A percentile compares a stretch with the other conserved stretches of the same genome.
phyloP scores from a whole-genome alignment of 345 rosid genomes.

The Crucihimalaya himalaica region DNA sequence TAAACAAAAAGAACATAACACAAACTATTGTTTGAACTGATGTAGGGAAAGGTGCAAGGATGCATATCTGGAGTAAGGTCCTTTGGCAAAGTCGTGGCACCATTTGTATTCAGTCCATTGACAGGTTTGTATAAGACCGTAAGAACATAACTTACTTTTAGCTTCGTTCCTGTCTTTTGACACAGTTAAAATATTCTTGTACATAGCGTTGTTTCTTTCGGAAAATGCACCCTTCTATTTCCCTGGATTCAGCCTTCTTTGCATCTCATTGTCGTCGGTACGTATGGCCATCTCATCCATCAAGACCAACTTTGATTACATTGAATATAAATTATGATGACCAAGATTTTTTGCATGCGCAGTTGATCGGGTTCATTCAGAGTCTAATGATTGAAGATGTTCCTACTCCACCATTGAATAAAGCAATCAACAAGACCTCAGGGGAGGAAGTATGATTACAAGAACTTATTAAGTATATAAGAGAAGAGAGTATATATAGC shows the following conservation, averaged over 20 bases:
- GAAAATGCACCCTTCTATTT: constrained; percentile 70
- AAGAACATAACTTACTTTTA: background rate
- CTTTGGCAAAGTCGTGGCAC: constrained; percentile 71
- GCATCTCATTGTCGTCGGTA: constrained; percentile 64
- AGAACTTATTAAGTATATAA: background rate
- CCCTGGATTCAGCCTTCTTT: constrained; percentile 84
- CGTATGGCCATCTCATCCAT: constrained; percentile 15
- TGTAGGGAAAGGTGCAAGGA: constrained; percentile 91
- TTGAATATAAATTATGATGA: background rate
- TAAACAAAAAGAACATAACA: background rate
- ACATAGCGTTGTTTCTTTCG: constrained; percentile 79
- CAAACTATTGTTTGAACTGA: constrained; percentile 13
- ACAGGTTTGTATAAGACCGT: constrained; percentile 51
- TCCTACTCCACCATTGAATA: constrained; percentile 32
- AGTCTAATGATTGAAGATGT: constrained; percentile 56
- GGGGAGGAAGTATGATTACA: constrained; percentile 23
- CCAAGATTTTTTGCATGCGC: constrained; percentile 12
- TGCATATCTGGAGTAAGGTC: constrained; percentile 79
- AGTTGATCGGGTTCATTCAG: constrained; percentile 76
- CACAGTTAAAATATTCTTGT: background rate
- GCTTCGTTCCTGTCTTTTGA: background rate
- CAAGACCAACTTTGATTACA: background rate
- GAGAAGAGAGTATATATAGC: background rate
- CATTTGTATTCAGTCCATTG: constrained; percentile 80
- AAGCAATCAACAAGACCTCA: constrained; percentile 9